A percentile compares a stretch with the other conserved stretches of the same genome.
phyloP scores from a whole-genome alignment of 2,329 filamentous ascomycete genomes.

The Talaromyces islandicus region DNA sequence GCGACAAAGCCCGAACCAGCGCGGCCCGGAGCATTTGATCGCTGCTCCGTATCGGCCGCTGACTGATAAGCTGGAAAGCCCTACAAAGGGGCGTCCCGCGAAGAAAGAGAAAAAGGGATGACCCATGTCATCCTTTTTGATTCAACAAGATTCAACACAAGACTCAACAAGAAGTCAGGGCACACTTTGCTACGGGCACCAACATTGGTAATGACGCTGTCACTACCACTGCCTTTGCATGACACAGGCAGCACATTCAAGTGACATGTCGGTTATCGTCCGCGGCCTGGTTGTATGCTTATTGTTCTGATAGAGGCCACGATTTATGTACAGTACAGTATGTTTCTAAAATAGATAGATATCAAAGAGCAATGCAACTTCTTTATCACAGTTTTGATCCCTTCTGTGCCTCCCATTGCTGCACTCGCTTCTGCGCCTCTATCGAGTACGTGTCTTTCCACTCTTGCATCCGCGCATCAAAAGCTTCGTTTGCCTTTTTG shows the following conservation, averaged over 20 bases:
- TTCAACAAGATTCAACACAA: not conserved
- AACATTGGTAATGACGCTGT: not conserved
- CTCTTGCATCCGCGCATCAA: conserved; percentile 43
- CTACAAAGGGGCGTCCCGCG: conserved; percentile 22
- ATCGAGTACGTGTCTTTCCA: conserved; percentile 38
- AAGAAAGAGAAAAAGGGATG: conserved; percentile 31
- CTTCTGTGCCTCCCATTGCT: conserved; percentile 43
- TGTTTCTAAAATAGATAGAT: not conserved
- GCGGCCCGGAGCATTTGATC: conserved; percentile 46
- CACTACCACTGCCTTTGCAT: not conserved
- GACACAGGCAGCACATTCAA: not conserved
- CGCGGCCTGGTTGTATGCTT: not conserved
- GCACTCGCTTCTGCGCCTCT: conserved; percentile 44
- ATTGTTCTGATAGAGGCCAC: not conserved
- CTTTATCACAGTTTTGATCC: conserved; percentile 4
- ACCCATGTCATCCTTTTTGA: not conserved
- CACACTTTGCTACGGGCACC: not conserved
- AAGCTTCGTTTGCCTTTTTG: conserved; percentile 41
- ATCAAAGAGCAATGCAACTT: not conserved
- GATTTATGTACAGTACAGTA: not conserved
- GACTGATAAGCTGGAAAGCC: conserved; percentile 43
- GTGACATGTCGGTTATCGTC: not conserved
- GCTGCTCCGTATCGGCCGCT: conserved; percentile 57
- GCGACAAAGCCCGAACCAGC: conserved; percentile 23
- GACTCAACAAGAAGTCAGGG: not conserved